Base-by-base conservation (phyloP, 495 filamentous ascomycete genomes). In the Penicillium goetzii region DNA sequence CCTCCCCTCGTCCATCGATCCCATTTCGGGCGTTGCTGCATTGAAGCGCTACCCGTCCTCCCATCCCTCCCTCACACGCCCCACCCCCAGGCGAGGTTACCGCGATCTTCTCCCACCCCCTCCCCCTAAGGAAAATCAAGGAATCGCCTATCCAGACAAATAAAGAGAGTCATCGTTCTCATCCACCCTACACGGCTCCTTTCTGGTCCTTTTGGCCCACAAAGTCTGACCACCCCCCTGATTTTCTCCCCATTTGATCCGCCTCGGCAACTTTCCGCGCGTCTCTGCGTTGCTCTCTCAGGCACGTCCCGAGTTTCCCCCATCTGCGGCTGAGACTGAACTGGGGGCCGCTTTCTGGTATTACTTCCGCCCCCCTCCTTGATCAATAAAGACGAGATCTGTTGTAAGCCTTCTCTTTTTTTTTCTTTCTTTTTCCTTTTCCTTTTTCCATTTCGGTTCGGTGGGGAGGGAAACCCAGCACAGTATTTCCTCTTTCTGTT, bases 61-160 rank as follows among this genome's bases (percentile, higher is more conserved):
- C 32, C 25, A 9, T 21, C 17, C 6, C 6, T 30, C 34, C 36
- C 38, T 19, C 30, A 43, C 28, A 25, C 49, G 66, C 66, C 66
- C 66, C 66, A 68, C 66, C 55, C 63, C 62, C 34, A 68, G 66
- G 56, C 66, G 60, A 65, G 59, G 50, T 68, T 65, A 55, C 59
- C 66, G 66, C 62, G 66, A 65, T 60, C 52, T 45, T 28, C 28
- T n/a, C 25, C 8, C 21, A 3, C 11, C 14, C n/a, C 4, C 17
- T 5, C 17, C 21, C 25, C 26, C 26, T 30, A 33, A 41, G 17
- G 23, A 10, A 58, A 25, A 25, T 56, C 33, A 38, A 57, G 55
- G 23, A 43, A 57, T 28, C 19, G 21, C 55, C 43, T n/a, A 12
- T 41, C 43, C 43, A 30, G n/a, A 50, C 41, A 17, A 28, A 30